Conservation (phyloP, 495 filamentous ascomycete species). For the Niebla homalea region DNA sequence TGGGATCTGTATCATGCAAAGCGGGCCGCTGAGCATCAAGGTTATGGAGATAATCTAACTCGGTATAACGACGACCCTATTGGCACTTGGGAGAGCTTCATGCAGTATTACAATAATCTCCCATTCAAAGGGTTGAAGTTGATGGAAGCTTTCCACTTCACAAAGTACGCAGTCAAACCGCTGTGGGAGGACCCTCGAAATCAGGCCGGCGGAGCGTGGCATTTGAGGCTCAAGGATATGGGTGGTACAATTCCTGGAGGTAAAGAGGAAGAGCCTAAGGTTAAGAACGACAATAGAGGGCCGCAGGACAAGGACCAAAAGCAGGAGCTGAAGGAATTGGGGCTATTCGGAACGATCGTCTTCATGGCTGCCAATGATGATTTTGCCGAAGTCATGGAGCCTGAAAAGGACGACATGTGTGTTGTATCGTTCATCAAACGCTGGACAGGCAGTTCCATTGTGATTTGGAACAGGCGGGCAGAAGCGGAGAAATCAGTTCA, state of each 20-base stretch:
- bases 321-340: conserved; percentile 11
- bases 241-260: conserved; percentile 8
- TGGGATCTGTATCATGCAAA: conserved; percentile 48
- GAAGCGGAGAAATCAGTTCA: conserved; percentile 62
- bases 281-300: no score
- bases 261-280: neutral
- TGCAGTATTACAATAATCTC: conserved; percentile 82
- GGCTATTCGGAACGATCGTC: conserved; percentile 70
- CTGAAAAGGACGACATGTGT: conserved; percentile 73
- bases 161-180: conserved; percentile 73
- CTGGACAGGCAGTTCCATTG: conserved; percentile 60
- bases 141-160: conserved; percentile 74
- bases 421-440: conserved; percentile 45
- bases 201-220: conserved; percentile 68
- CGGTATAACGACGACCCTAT: conserved; percentile 50
- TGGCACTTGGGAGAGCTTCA: conserved; percentile 68
- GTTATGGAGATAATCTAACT: conserved; percentile 53
- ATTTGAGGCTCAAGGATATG: conserved; percentile 68
- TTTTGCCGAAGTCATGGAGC: conserved; percentile 60
- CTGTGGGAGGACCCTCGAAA: conserved; percentile 88
- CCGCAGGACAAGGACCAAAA: neutral
- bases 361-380: conserved; percentile 76
- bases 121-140: conserved; percentile 62
- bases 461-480: conserved; percentile 76
- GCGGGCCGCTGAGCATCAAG: conserved; percentile 26